Percentiles rank a stretch among this genome's conserved stretches.
These are phyloP conservation scores for Phaffomyces antillensis DNA, from an alignment of 805 yeast genomes.

Conservation along the genomic window DNA sequence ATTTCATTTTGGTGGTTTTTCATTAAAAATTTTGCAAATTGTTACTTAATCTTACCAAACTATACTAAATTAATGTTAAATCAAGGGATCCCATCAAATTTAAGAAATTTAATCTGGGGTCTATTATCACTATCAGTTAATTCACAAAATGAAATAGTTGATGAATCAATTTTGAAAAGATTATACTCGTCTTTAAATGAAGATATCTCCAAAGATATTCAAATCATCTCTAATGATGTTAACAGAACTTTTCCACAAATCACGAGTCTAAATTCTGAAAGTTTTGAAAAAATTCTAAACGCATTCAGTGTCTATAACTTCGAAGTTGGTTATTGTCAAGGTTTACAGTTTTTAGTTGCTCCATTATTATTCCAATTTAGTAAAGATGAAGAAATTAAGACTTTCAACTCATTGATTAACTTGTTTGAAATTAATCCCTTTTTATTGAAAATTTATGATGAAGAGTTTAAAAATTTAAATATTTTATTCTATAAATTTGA, in stretches of 20 bases:
- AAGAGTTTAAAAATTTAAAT: slow-evolving; percentile 48
- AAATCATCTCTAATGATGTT: slow-evolving; percentile 49
- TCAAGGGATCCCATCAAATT: slow-evolving; percentile 39
- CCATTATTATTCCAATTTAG: slow-evolving; percentile 41
- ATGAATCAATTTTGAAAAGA: slow-evolving; percentile 21
- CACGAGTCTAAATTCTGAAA: slow-evolving; percentile 36
- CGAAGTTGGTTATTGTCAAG: slow-evolving; percentile 66
- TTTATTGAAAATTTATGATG: slow-evolving; percentile 43
- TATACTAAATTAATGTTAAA: slow-evolving; percentile 37
- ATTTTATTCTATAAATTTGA: slow-evolving; percentile 47
- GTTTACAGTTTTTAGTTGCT: slow-evolving; percentile 56
- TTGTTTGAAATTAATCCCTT: slow-evolving; percentile 51
- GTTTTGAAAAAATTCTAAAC: slow-evolving; percentile 47
- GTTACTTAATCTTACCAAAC: slow-evolving; percentile 39
- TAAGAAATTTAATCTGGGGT: slow-evolving; percentile 40
- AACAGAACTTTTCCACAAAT: slow-evolving; percentile 53
- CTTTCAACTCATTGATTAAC: slow-evolving; percentile 45
- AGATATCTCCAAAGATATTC: slow-evolving; percentile 36
- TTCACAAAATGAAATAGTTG: slow-evolving; percentile 12
- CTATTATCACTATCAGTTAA: slow-evolving; percentile 19
- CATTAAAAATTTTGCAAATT: slow-evolving; percentile 35
- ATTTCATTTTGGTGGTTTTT: slow-evolving; percentile 38
- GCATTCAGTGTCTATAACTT: slow-evolving; percentile 59
- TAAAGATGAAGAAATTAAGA: slow-evolving; percentile 26
- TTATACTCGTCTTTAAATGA: slow-evolving; percentile 31